Base-by-base conservation (phyloP, 345 rosid genomes). In the Cardamine occulta region DNA sequence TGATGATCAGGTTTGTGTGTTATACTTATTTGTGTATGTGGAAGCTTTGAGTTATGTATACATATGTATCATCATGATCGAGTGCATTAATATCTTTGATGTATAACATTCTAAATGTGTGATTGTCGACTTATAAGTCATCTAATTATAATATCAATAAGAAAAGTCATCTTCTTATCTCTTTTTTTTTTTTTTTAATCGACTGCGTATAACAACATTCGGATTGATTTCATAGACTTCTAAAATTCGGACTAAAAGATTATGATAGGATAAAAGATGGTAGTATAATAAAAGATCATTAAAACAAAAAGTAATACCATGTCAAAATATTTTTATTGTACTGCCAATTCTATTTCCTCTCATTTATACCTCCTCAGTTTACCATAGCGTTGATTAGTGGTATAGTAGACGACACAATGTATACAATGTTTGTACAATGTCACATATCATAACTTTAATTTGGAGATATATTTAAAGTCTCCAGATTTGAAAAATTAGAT, bases 31-130 rank as follows among this genome's bases (percentile, higher is more conserved):
- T 74, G 60, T 74, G 66, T 66, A n/a, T 23, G 53, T 37, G 26
- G 40, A 57, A n/a, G 52, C 35, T 67, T 58, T 67, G 24, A 48
- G n/a, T 45, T 10, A 47, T 56, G 6, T 62, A 72, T 9, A 73
- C 63, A 48, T 56, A 31, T 65, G 37, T 21, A 64, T 65, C 61
- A 66, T 42, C 66, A 66, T 57, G 12, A 37, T 37, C 39, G 39
- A 57, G 26, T 48, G 40, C 26, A 48, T 58, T 37, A 49, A 6
- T 67, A 74, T 64, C 12, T 48, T 45, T 34, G 42, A 12, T 74
- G 31, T 34, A n/a, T 66, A 44, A 23, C 40, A 56, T 53, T 57
- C 1, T 21, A 28, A 71, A 63, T 5, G 11, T 37, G 26, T 40
- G 55, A 63, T 53, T 40, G 2, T 17, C 15, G 42, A 32, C 42